Evolutionary conservation across 2,329 filamentous ascomycete genomes (phyloP), one percentile per base, ranked within the genome.

Genomic region (Colletotrichum sansevieriae): DNA sequence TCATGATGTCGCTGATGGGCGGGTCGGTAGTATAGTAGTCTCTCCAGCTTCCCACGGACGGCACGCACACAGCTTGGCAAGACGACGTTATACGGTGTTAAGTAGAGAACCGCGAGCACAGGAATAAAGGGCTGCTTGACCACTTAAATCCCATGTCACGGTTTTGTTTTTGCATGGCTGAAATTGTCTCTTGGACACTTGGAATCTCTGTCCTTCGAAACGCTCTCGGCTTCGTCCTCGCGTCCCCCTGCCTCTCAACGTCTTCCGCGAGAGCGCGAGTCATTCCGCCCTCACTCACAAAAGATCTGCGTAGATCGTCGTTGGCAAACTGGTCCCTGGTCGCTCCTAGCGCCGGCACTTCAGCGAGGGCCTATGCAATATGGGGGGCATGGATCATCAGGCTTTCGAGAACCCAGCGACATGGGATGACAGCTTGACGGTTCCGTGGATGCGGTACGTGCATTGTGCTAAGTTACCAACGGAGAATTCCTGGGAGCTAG

Each of bases 221-320:
- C 9, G 22, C 39, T 29, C 39, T n/a, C 25, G 13, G 25, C 8
- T 0, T 52, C n/a, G 13, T 52, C 22, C n/a, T 52, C 49, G 4
- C 5, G 18, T 10, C 15, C 49, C 49, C n/a, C 22, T 52, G 0
- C 25, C 22, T 39, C 25, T 49, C 44, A 20, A 35, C 29, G 15
- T 33, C 44, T 49, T 60, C 29, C 29, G 22, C 57, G 15, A 12
- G 33, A 49, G n/a, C 13, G 2, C 44, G 57, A 60, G 44, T 60
- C 57, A 60, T 60, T 60, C 33, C 20, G 18, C 33, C 15, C 18
- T 18, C 8, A 60, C 18, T 60, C 18, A 13, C 44, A 10, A 29
- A 29, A 25, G 57, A 60, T 60, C 57, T 39, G 44, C 57, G 22
- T 51, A 35, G 57, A 60, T 60, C 57, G 44, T 60, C 57, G 44